Percentiles rank a stretch among this genome's conserved stretches.
Evolutionary conservation across 2,329 filamentous ascomycete species (phyloP).

Genomic region (Sclerotinia subarctica): DNA sequence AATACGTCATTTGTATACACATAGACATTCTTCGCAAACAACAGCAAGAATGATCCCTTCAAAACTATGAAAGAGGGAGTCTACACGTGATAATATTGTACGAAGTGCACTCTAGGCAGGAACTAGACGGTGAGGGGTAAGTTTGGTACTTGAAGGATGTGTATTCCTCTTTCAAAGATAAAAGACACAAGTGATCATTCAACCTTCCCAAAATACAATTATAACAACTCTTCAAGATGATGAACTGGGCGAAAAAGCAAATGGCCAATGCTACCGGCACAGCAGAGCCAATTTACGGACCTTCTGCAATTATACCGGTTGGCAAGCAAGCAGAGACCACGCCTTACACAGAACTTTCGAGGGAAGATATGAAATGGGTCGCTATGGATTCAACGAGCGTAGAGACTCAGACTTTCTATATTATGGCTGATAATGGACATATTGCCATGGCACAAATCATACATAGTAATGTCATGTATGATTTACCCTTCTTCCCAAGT

Average conservation of each 20-base stretch:
- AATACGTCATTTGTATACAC: slow-evolving; percentile 13
- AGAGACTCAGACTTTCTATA: slow-evolving; percentile 93
- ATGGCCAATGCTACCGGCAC: slow-evolving; percentile 85
- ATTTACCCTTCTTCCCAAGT: slow-evolving; percentile 18
- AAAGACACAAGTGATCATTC: slow-evolving; percentile 12
- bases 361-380: slow-evolving; percentile 79
- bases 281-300: slow-evolving; percentile 92
- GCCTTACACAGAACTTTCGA: slow-evolving; percentile 75
- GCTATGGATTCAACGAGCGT: slow-evolving; percentile 81
- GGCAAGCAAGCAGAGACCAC: slow-evolving; percentile 73
- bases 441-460: slow-evolving; percentile 85
- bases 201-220: background rate
- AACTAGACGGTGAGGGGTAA: slow-evolving; percentile 16
- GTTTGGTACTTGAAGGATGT: slow-evolving; percentile 12
- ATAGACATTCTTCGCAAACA: slow-evolving; percentile 7
- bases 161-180: background rate
- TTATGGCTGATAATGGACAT: slow-evolving; percentile 74
- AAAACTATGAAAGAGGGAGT: background rate
- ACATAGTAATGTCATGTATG: slow-evolving; percentile 95
- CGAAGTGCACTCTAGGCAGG: slow-evolving; percentile 6
- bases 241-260: slow-evolving; percentile 94
- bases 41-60: slow-evolving; percentile 11
- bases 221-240: slow-evolving; percentile 55
- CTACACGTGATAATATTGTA: slow-evolving; percentile 3
- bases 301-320: slow-evolving; percentile 81